phyloP scores from a whole-genome alignment of 1,284 basidiomycete species.

The Heterobasidion irregulare region DNA sequence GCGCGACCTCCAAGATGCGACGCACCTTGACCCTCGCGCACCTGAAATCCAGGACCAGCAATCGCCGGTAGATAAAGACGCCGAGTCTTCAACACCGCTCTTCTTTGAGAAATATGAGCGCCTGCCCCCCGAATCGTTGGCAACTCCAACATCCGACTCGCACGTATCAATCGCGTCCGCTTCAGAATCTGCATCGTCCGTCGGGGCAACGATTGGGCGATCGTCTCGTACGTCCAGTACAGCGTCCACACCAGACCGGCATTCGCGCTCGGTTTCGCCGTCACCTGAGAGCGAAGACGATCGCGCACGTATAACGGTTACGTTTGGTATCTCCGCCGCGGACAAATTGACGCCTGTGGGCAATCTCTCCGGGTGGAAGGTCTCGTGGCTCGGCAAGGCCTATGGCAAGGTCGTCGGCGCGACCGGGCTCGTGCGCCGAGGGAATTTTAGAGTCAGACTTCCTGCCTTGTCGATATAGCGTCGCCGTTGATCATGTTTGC shows the following conservation, averaged over 20 bases:
- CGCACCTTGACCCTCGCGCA: background rate
- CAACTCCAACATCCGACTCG: background rate
- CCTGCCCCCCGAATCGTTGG: background rate
- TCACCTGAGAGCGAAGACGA: background rate
- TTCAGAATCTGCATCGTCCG: background rate
- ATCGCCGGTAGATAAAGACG: background rate
- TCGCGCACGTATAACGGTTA: constrained; percentile 20
- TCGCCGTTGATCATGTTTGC: background rate
- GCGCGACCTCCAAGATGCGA: constrained; percentile 22
- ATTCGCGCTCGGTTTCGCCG: too few species aligned
- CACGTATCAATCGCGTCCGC: too few species aligned
- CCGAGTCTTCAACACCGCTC: background rate
- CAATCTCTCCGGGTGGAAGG: constrained; percentile 35
- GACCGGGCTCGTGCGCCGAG: constrained; percentile 27
- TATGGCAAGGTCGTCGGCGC: constrained; percentile 28
- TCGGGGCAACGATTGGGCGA: background rate
- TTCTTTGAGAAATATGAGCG: background rate
- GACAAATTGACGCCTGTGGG: constrained; percentile 25
- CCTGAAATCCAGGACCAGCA: background rate
- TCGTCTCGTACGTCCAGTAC: background rate
- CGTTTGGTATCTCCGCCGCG: constrained; percentile 35
- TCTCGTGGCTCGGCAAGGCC: constrained; percentile 28
- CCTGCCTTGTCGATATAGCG: background rate
- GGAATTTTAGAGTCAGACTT: constrained; percentile 30
- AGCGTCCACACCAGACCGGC: too few species aligned